Evolutionary conservation across 805 yeast genomes (phyloP).

Genomic region (Hanseniaspora taiwanica): DNA sequence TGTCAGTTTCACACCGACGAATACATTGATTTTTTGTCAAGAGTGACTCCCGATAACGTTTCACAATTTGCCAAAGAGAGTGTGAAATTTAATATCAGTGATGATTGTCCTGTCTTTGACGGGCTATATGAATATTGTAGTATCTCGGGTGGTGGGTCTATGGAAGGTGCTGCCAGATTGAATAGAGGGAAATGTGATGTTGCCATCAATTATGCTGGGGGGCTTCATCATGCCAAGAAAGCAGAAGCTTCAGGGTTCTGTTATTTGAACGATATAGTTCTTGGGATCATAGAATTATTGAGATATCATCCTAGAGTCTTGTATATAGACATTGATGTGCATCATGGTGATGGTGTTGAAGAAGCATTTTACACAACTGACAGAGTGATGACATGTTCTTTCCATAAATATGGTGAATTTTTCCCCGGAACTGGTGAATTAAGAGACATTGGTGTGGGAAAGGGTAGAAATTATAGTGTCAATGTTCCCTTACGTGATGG

Average conservation of each 20-base stretch:
- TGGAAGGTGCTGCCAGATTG: slow-evolving; percentile 82
- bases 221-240: slow-evolving; percentile 92
- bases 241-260: slow-evolving; percentile 92
- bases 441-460: slow-evolving; percentile 79
- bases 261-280: slow-evolving; percentile 86
- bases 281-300: slow-evolving; percentile 72
- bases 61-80: slow-evolving; percentile 81
- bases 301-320: slow-evolving; percentile 86
- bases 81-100: slow-evolving; percentile 80
- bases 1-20: slow-evolving; percentile 97
- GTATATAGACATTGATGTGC: slow-evolving; percentile 88
- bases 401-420: slow-evolving; percentile 92
- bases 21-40: slow-evolving; percentile 79
- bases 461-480: slow-evolving; percentile 76
- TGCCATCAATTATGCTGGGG: slow-evolving; percentile 95
- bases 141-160: slow-evolving; percentile 83
- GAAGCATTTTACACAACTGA: slow-evolving; percentile 94
- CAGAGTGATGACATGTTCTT: slow-evolving; percentile 90
- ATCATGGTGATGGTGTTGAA: slow-evolving; percentile 97
- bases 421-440: slow-evolving; percentile 96
- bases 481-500: slow-evolving; percentile 94
- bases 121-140: slow-evolving; percentile 87
- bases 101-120: slow-evolving; percentile 89
- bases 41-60: slow-evolving; percentile 87
- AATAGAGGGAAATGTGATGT: slow-evolving; percentile 82